These are phyloP conservation scores for Lachancea quebecensis DNA, from an alignment of 805 yeast genomes.

Conservation along the genomic window DNA sequence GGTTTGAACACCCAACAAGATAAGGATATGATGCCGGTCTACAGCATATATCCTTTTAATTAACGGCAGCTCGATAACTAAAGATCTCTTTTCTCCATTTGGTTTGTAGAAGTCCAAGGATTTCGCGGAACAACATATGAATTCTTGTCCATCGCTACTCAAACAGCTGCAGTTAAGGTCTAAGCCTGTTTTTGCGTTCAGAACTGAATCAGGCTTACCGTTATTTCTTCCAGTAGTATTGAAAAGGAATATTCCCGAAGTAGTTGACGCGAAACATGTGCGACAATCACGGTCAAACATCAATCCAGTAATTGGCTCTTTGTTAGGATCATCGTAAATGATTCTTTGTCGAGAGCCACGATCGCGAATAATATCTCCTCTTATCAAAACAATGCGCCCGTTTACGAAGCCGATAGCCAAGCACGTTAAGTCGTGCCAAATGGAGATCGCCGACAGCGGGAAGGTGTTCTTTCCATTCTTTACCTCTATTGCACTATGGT, in stretches of 20 bases:
- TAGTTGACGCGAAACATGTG: conserved; percentile 64
- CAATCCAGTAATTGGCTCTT: conserved; percentile 77
- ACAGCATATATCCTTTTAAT: conserved; percentile 39
- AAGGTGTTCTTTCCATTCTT: conserved; percentile 68
- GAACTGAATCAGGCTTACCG: conserved; percentile 47
- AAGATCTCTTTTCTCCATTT: conserved; percentile 44
- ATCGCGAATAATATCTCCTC: conserved; percentile 87
- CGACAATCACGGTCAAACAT: conserved; percentile 46
- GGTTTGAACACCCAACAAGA: conserved; percentile 45
- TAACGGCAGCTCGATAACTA: conserved; percentile 53
- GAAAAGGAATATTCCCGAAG: conserved; percentile 62
- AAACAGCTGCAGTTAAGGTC: conserved; percentile 37
- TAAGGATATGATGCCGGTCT: conserved; percentile 49
- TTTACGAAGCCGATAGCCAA: conserved; percentile 33
- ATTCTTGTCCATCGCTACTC: conserved; percentile 37
- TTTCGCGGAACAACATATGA: conserved; percentile 62
- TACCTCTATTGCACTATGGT: conserved; percentile 55
- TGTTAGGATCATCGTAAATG: conserved; percentile 51
- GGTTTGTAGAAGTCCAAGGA: conserved; percentile 57
- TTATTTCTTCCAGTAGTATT: conserved; percentile 73
- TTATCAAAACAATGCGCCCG: conserved; percentile 70
- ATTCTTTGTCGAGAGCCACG: conserved; percentile 84
- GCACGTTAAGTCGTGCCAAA: conserved; percentile 22
- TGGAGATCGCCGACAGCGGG: conserved; percentile 44
- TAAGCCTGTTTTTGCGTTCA: conserved; percentile 43